phyloP scores from a whole-genome alignment of 2,329 filamentous ascomycete species.

The Neoarthrinium moseri region DNA sequence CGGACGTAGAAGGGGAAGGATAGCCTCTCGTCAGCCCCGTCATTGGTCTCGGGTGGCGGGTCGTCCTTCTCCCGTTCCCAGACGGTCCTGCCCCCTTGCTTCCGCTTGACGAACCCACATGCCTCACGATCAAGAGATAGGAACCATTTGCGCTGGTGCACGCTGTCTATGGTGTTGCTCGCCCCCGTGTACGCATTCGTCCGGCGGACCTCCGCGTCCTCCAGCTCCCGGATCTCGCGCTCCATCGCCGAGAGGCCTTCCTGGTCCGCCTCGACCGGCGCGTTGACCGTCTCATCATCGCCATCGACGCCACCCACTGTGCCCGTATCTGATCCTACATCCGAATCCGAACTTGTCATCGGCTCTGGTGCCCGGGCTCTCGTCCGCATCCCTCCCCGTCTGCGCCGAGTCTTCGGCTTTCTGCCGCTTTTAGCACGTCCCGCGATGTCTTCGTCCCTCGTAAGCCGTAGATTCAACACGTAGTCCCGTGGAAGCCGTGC shows the following conservation, averaged over 20 bases:
- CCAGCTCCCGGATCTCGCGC: slow-evolving; percentile 40
- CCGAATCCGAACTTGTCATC: slow-evolving; percentile 13
- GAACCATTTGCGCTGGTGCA: slow-evolving; percentile 68
- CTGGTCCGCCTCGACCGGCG: slow-evolving; percentile 14
- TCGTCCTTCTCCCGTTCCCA: slow-evolving; percentile 18
- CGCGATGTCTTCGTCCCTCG: slow-evolving; percentile 37
- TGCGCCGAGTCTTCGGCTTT: slow-evolving; percentile 19
- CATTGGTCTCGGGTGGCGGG: too few relatives aligned
- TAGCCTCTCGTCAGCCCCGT: slow-evolving; percentile 17
- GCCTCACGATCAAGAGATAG: slow-evolving; percentile 58
- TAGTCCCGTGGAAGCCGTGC: slow-evolving; percentile 52
- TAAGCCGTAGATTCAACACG: slow-evolving; percentile 52
- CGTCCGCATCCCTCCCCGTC: slow-evolving; percentile 23
- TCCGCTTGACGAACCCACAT: slow-evolving; percentile 52
- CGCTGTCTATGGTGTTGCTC: slow-evolving; percentile 62
- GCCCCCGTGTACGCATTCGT: slow-evolving; percentile 69
- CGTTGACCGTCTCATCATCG: slow-evolving; percentile 17
- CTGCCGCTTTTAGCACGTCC: slow-evolving; percentile 23
- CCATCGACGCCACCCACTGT: not conserved
- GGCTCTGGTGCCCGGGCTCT: slow-evolving; percentile 6
- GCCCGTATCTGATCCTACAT: too few relatives aligned
- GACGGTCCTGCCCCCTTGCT: slow-evolving; percentile 17
- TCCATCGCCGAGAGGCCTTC: slow-evolving; percentile 33
- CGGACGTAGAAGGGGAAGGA: slow-evolving; percentile 61
- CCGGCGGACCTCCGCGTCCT: slow-evolving; percentile 52